Conservation (phyloP, 129 eudicot species). For the Flaveria brownii region DNA sequence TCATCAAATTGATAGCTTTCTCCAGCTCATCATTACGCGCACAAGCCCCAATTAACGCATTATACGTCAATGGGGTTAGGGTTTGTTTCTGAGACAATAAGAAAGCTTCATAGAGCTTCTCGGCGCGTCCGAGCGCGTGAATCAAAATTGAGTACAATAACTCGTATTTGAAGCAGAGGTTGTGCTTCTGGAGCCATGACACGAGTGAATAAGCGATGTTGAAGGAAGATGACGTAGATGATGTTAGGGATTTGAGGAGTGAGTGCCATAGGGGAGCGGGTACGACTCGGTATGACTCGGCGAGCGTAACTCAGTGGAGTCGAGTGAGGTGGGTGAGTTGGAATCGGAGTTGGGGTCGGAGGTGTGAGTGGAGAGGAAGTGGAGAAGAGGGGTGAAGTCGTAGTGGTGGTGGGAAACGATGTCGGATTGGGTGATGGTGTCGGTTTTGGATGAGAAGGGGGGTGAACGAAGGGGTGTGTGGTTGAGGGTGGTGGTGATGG, state of each 20-base stretch:
- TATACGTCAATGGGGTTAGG: constrained; percentile 78
- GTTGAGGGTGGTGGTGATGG: constrained; percentile 26
- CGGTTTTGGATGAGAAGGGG: constrained; percentile 25
- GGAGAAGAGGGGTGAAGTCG: constrained; percentile 84
- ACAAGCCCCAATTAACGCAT: constrained; percentile 87
- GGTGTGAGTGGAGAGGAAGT: constrained; percentile 52
- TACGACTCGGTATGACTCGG: constrained; percentile 74
- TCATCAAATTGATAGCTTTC: constrained; percentile 82
- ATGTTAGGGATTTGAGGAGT: constrained; percentile 60
- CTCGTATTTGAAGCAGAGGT: constrained; percentile 78
- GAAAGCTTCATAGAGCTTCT: constrained; percentile 87
- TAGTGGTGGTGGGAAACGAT: constrained; percentile 54
- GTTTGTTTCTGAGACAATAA: constrained; percentile 63
- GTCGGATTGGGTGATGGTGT: constrained; percentile 40
- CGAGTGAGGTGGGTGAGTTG: constrained; percentile 52
- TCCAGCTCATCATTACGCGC: constrained; percentile 80
- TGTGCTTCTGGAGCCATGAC: constrained; percentile 76
- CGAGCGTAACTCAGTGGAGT: constrained; percentile 74
- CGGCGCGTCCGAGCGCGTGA: constrained; percentile 76
- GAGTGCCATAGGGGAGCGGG: constrained; percentile 92
- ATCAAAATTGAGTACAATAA: constrained; percentile 73
- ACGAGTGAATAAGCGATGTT: constrained; percentile 59
- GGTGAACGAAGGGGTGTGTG: constrained; percentile 32
- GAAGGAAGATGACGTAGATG: constrained; percentile 43
- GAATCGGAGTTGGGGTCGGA: constrained; percentile 24